Conservation (phyloP, 1,284 basidiomycete species). For the Papiliotrema fonsecae region DNA sequence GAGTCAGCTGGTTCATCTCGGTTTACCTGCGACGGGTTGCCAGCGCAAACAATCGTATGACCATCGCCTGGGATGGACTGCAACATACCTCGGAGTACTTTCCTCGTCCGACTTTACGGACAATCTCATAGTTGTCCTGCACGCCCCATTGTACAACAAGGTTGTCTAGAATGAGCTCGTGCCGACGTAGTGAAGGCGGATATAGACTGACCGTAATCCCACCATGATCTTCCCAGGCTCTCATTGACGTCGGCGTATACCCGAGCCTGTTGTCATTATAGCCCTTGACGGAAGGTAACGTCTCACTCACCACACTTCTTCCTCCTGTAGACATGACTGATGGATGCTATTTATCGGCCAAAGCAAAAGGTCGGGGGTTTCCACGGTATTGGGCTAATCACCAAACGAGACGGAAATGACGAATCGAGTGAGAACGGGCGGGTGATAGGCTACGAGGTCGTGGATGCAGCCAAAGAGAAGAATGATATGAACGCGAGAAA, state of each 20-base stretch:
- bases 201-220: conserved; percentile 55
- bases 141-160: conserved; percentile 89
- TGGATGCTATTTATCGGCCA: too few species aligned
- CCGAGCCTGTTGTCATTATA: conserved; percentile 44
- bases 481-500: too few species aligned
- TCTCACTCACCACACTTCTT: conserved; percentile 26
- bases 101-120: conserved; percentile 91
- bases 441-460: too few species aligned
- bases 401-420: too few species aligned
- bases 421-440: too few species aligned
- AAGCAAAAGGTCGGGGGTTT: neutral
- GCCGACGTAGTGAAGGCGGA: neutral
- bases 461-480: too few species aligned
- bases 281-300: neutral
- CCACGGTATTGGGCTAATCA: too few species aligned
- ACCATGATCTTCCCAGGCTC: conserved; percentile 56
- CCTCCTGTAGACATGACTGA: conserved; percentile 11
- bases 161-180: conserved; percentile 58
- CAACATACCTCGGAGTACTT: conserved; percentile 84
- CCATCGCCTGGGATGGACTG: conserved; percentile 2
- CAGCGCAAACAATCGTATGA: too few species aligned
- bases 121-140: conserved; percentile 98
- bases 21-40: neutral
- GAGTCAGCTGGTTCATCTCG: neutral
- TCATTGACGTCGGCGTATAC: conserved; percentile 59